Percentiles rank a stretch among this genome's conserved stretches.
phyloP scores from a whole-genome alignment of 2,329 filamentous ascomycete species.

The Pestalotiopsis sp. region DNA sequence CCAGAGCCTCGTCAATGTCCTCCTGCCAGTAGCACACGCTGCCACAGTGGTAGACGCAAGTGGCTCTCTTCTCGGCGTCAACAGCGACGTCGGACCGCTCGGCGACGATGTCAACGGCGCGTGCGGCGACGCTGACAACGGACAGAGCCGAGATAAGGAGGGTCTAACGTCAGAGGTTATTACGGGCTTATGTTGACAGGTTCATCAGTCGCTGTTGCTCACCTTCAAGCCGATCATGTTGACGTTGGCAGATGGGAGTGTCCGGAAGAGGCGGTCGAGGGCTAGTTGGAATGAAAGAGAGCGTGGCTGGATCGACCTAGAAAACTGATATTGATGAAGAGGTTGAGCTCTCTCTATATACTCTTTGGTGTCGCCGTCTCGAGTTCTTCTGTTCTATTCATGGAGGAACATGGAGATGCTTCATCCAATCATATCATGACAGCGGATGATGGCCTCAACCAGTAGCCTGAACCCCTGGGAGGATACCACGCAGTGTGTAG shows the following conservation, averaged over 20 bases:
- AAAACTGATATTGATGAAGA: background rate
- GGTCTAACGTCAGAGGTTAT: conserved; percentile 1
- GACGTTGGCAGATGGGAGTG: background rate
- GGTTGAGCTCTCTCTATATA: conserved; percentile 5
- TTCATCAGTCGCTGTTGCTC: background rate
- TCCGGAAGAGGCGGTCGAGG: background rate
- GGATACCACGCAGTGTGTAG: background rate
- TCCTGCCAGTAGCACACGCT: conserved; percentile 37
- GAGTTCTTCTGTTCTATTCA: background rate
- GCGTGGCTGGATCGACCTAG: conserved; percentile 1
- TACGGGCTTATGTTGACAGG: too few species aligned
- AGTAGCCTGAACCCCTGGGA: background rate
- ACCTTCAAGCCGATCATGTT: conserved; percentile 12
- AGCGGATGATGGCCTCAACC: conserved; percentile 5
- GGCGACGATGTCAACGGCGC: conserved; percentile 20
- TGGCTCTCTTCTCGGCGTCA: conserved; percentile 16
- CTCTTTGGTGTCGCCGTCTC: background rate
- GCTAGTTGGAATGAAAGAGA: conserved; percentile 12
- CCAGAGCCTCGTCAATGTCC: conserved; percentile 36
- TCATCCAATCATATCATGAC: conserved; percentile 1
- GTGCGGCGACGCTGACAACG: conserved; percentile 22
- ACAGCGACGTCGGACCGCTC: conserved; percentile 17
- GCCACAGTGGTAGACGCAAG: conserved; percentile 40
- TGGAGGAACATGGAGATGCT: background rate
- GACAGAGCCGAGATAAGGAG: conserved; percentile 24